Conservation (phyloP, 495 filamentous ascomycete genomes). For the Hyaloscypha hepaticicola region DNA sequence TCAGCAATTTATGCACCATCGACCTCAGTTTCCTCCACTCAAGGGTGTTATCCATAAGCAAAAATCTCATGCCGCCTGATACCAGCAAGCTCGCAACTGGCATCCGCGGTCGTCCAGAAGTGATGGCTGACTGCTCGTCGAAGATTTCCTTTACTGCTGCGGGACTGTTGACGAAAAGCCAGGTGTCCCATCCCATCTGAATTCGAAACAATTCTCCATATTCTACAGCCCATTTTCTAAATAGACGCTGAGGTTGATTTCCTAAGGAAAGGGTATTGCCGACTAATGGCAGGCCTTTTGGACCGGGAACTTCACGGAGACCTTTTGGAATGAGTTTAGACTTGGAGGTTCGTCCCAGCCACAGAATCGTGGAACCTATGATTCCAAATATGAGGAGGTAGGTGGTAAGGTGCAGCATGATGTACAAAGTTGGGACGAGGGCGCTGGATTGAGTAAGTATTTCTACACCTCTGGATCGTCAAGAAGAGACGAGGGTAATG, state of each 20-base stretch:
- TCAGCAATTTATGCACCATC: constrained; percentile 37
- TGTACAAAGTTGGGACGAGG: too few relatives aligned
- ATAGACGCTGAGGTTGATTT: not conserved
- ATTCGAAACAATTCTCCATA: constrained; percentile 40
- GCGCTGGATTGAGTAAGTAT: too few relatives aligned
- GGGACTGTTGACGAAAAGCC: constrained; percentile 42
- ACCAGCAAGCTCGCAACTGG: constrained; percentile 34
- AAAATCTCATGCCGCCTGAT: constrained; percentile 36
- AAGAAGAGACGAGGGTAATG: too few relatives aligned
- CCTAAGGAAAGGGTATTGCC: not conserved
- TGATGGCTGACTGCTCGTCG: constrained; percentile 36
- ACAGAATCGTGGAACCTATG: too few relatives aligned
- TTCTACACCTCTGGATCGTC: too few relatives aligned
- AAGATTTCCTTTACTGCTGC: constrained; percentile 42
- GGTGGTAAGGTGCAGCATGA: too few relatives aligned
- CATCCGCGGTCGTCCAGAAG: constrained; percentile 33
- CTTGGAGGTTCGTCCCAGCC: too few relatives aligned
- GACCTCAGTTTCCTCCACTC: constrained; percentile 42
- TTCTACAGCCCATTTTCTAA: constrained; percentile 30
- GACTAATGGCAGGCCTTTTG: constrained; percentile 3
- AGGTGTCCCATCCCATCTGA: constrained; percentile 42
- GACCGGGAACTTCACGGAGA: constrained; percentile 1
- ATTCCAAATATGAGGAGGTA: too few relatives aligned
- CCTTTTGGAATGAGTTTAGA: not conserved
- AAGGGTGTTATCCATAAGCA: constrained; percentile 46